Conservation (phyloP, 2,329 filamentous ascomycete species). For the Penicillium sp. region DNA sequence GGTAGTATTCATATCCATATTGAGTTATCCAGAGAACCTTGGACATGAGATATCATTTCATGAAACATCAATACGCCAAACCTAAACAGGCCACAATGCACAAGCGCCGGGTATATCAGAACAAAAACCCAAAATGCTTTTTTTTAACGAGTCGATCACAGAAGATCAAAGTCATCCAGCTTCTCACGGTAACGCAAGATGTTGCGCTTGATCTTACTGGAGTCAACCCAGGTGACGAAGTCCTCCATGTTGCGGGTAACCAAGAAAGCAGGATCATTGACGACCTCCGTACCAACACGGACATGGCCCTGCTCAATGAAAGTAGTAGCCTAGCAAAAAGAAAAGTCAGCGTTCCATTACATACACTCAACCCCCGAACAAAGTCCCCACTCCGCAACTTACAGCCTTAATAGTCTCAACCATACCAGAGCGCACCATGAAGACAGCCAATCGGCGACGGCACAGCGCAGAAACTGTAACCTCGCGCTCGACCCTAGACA, state of each 20-base stretch:
- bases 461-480: conserved; percentile 89
- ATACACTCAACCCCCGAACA: neutral
- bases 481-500: conserved; percentile 73
- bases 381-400: conserved; percentile 16
- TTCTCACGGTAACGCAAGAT: conserved; percentile 94
- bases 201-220: conserved; percentile 94
- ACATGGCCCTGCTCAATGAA: conserved; percentile 95
- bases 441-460: conserved; percentile 75
- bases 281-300: conserved; percentile 81
- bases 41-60: conserved; percentile 7
- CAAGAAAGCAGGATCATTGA: conserved; percentile 85
- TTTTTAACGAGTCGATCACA: conserved; percentile 50
- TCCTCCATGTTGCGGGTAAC: conserved; percentile 91
- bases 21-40: neutral
- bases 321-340: conserved; percentile 50
- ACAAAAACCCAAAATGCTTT: conserved; percentile 24
- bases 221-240: conserved; percentile 93
- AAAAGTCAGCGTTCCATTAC: neutral
- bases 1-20: neutral
- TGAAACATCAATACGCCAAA: conserved; percentile 11
- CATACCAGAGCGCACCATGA: conserved; percentile 91
- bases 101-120: conserved; percentile 28
- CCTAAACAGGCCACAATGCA: conserved; percentile 18
- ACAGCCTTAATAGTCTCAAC: conserved; percentile 83
- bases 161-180: conserved; percentile 90